A percentile compares a stretch with the other conserved stretches of the same genome.
These are phyloP conservation scores for Saccharomyces pastorianus DNA, from an alignment of 1,139 yeast genomes.

Conservation along the genomic window DNA sequence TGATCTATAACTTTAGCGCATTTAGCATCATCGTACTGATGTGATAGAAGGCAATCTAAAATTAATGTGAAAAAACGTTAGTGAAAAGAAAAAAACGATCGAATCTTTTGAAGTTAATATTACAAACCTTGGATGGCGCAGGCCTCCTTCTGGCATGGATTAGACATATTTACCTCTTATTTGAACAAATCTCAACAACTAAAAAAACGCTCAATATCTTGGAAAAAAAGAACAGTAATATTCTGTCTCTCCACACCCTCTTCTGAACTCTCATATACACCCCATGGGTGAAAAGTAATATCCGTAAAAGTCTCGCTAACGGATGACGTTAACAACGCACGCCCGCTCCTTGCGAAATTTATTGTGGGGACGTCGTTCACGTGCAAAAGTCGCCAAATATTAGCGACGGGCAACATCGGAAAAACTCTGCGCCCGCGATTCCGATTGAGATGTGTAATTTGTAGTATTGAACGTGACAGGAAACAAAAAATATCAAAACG, in stretches of 20 bases:
- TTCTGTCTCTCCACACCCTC: background rate
- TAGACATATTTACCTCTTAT: slow-evolving; percentile 1
- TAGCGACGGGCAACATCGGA: background rate
- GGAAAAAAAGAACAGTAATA: background rate
- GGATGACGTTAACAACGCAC: background rate
- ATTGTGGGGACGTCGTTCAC: background rate
- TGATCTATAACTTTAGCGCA: slow-evolving; percentile 53
- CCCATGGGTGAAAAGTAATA: background rate
- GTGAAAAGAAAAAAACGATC: background rate
- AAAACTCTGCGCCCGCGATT: background rate
- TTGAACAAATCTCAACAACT: background rate
- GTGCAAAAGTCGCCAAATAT: background rate
- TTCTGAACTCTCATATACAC: background rate
- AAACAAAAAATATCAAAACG: background rate
- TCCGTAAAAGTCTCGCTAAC: background rate
- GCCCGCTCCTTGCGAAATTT: background rate
- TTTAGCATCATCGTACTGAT: slow-evolving; percentile 52
- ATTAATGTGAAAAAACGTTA: background rate
- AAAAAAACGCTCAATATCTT: background rate
- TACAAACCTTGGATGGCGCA: slow-evolving; percentile 55
- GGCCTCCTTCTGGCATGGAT: slow-evolving; percentile 57
- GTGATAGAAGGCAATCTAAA: slow-evolving; percentile 42
- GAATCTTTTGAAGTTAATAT: background rate
- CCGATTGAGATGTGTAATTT: background rate
- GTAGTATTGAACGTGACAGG: background rate